These are phyloP conservation scores for Salix dunnii DNA, from an alignment of 345 rosid genomes.

Conservation along the genomic window DNA sequence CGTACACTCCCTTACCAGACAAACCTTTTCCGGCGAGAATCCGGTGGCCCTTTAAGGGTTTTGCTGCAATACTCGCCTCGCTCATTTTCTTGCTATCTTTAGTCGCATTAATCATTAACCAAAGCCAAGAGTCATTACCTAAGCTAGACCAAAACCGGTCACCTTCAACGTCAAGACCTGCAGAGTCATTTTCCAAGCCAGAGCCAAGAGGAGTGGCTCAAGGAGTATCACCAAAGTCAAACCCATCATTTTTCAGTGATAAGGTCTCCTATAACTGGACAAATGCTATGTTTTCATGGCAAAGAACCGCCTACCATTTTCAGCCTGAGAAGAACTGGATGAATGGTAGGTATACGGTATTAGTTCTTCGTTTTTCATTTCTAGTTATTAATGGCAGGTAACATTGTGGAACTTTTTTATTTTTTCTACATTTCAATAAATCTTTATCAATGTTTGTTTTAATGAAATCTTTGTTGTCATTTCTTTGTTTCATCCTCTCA, in stretches of 20 bases:
- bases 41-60: slow-evolving; percentile 38
- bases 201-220: slow-evolving; percentile 47
- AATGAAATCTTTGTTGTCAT: slow-evolving; percentile 6
- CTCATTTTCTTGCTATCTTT: slow-evolving; percentile 40
- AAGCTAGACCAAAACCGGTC: neutral
- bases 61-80: slow-evolving; percentile 22
- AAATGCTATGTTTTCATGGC: slow-evolving; percentile 81
- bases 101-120: slow-evolving; percentile 37
- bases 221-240: slow-evolving; percentile 72
- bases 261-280: slow-evolving; percentile 59
- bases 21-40: slow-evolving; percentile 15
- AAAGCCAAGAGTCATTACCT: slow-evolving; percentile 27
- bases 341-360: slow-evolving; percentile 59
- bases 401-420: neutral
- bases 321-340: slow-evolving; percentile 90
- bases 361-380: neutral
- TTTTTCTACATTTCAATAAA: neutral
- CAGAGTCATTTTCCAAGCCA: slow-evolving; percentile 3
- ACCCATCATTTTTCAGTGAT: slow-evolving; percentile 25
- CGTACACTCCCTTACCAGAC: slow-evolving; percentile 44
- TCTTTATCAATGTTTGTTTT: neutral
- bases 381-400: neutral
- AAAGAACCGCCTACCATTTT: slow-evolving; percentile 80
- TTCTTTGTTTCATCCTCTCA: slow-evolving; percentile 4
- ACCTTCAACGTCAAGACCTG: neutral